Base-by-base conservation (phyloP, 208 protist species). In the Jaenimonas drosophilae region DNA sequence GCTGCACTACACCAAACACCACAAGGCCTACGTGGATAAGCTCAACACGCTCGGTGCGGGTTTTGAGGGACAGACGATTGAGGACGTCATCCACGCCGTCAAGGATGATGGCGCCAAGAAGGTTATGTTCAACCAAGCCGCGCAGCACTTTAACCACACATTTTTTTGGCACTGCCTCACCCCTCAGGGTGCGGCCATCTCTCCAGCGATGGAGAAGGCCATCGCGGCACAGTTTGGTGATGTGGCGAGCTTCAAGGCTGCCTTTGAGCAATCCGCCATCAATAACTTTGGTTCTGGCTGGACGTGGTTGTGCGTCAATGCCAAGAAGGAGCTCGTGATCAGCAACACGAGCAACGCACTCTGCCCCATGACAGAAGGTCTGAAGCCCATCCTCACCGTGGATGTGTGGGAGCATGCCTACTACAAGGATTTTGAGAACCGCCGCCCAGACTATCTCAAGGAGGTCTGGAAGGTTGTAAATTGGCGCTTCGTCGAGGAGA, bases 381-480 rank as follows among this genome's bases (percentile, higher is more conserved):
- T 90, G 9, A 71, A 71, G 24, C 88, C 91, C 26, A 60, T 96
- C 49, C 71, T 96, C 37, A 94, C 87, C 14, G 65, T 60, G 3
- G 91, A 97, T 54, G 89, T 96, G 16, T 97, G 92, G 92, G 89
- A 97, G 67, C 92, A 97, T 52, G 87, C 92, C n/a, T 97, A 96
- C 70, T 96, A 96, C 74, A 83, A 92, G 48, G 90, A 96, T 64
- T 94, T 90, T 46, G 75, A 92, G 59, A 96, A 95, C 56, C 64
- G 87, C 48, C 74, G 88, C 40, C 70, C 76, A 5, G 81, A 92
- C 40, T 96, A 95, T 64, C 49, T 93, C 31, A 87, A 94, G 58
- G 77, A 84, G 49, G 61, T 90, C 34, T 96, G 82, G 81, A 57
- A 72, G 28, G 52, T 94, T 1, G 81, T 95, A 24, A 75, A 96